Evolutionary conservation across 1,139 yeast species (phyloP).

Genomic region (Pichia sp.): DNA sequence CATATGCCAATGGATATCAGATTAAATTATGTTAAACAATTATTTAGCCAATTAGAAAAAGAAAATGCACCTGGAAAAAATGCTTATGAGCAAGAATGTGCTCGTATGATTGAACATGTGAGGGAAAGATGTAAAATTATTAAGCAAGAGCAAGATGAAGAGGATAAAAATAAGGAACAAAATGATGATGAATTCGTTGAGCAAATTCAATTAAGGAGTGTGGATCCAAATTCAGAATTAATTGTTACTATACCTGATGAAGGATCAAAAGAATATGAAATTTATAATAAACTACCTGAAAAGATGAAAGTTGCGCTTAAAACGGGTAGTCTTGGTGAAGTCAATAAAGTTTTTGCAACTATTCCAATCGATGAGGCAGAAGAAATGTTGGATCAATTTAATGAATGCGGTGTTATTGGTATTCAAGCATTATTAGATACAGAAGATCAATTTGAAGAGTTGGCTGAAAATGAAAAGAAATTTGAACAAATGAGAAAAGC

Average conservation of each 20-base stretch:
- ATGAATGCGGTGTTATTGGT: constrained; percentile 78
- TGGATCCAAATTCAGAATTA: constrained; percentile 77
- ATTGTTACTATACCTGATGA: constrained; percentile 63
- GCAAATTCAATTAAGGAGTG: constrained; percentile 77
- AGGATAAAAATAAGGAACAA: constrained; percentile 25
- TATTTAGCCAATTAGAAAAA: constrained; percentile 59
- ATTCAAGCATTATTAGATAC: constrained; percentile 72
- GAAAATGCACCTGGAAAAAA: constrained; percentile 50
- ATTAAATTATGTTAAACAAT: constrained; percentile 54
- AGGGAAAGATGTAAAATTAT: constrained; percentile 66
- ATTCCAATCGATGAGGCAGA: constrained; percentile 80
- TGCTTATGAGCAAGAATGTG: constrained; percentile 70
- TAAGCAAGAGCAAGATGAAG: constrained; percentile 38
- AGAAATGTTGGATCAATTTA: constrained; percentile 60
- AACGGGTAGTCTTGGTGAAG: constrained; percentile 65
- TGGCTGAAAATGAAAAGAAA: constrained; percentile 38
- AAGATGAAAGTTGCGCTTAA: constrained; percentile 72
- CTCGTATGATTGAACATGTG: constrained; percentile 66
- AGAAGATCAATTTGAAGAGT: constrained; percentile 56
- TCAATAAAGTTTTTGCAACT: constrained; percentile 76
- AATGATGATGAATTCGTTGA: constrained; percentile 53
- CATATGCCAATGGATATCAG: constrained; percentile 28
- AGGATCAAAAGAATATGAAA: constrained; percentile 46
- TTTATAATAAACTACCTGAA: constrained; percentile 51
- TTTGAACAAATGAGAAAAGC: constrained; percentile 14